A percentile compares a stretch with the other conserved stretches of the same genome.
These are phyloP conservation scores for Saturnispora kantuleensis DNA, from an alignment of 805 yeast genomes.

Conservation along the genomic window DNA sequence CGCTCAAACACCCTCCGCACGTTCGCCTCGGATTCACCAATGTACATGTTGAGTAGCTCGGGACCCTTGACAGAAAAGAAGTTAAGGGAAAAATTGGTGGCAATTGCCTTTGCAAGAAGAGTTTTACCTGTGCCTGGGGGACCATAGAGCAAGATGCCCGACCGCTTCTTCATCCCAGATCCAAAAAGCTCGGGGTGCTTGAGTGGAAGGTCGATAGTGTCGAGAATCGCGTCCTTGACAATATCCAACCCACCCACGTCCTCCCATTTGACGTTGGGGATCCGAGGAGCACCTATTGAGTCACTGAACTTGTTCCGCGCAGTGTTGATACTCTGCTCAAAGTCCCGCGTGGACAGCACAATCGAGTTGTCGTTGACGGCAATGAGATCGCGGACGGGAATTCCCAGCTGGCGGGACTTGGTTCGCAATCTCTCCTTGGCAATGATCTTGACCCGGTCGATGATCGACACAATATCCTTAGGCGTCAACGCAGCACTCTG, in stretches of 20 bases:
- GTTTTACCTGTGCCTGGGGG: constrained; percentile 99
- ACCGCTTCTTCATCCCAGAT: constrained; percentile 84
- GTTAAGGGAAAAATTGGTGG: constrained; percentile 87
- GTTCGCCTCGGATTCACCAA: constrained; percentile 97
- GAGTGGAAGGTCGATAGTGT: constrained; percentile 92
- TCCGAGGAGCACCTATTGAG: constrained; percentile 92
- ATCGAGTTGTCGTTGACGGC: constrained; percentile 49
- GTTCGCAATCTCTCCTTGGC: constrained; percentile 43
- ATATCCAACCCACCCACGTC: constrained; percentile 93
- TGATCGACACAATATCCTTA: constrained; percentile 63
- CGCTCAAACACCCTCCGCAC: constrained; percentile 88
- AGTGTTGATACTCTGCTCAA: constrained; percentile 59
- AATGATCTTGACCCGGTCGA: constrained; percentile 49
- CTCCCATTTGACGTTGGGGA: constrained; percentile 93
- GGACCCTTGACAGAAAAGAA: constrained; percentile 98
- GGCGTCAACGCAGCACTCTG: constrained; percentile 94
- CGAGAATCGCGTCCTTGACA: constrained; percentile 87
- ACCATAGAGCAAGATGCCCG: constrained; percentile 91
- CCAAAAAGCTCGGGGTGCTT: constrained; percentile 85
- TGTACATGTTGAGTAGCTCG: constrained; percentile 91
- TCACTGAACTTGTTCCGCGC: constrained; percentile 87
- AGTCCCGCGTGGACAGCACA: constrained; percentile 46
- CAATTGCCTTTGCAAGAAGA: constrained; percentile 90
- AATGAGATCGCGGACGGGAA: constrained; percentile 27
- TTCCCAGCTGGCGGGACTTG: constrained; percentile 19